Evolutionary conservation across 805 yeast species (phyloP), one percentile per base, ranked within the genome.

Genomic region (Kodamaea fukazawae): DNA sequence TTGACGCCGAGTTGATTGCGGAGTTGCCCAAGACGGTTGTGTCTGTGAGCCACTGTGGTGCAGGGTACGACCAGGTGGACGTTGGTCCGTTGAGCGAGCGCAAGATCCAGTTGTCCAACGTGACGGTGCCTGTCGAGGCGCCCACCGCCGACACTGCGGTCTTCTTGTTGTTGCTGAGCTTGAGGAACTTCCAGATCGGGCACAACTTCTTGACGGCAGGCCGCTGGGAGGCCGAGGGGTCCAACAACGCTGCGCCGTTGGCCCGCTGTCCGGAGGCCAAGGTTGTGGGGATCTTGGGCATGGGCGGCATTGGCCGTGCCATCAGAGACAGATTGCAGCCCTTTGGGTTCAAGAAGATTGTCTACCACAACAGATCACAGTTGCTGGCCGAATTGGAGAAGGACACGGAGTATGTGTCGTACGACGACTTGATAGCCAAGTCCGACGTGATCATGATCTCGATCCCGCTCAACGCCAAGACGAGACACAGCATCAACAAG

Each of bases 251-350:
- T 2, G 75, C 81, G 1, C 73, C 79, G 6, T 61, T 79, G 34
- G 95, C 95, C 6, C 75, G 75, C 53, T 90, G 83, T 53, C 95
- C 95, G 12, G 79, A 71, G 46, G 87, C 86, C 7, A 82, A 83
- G 55, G 71, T 71, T 13, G 81, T 88, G 15, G 96, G 96, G 35
- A 80, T 88, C 40, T 67, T 84, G 38, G 96, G 96, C 11, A 73
- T 88, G 77, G 96, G 96, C 25, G 95, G 95, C 26, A 87, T 88
- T 62, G 96, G 96, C 34, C 77, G 89, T 43, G 85, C 86, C 22
- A 79, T 88, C 38, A 73, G 87, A 39, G 78, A 79, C 48, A 75
- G 91, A 50, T 70, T 86, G 46, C 62, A 65, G 48, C 90, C 91
- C 7, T 87, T 88, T 61, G 95, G 93, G 2, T 86, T 87, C 61